phyloP scores from a whole-genome alignment of 2,329 filamentous ascomycete genomes.

The Curvularia lunata region DNA sequence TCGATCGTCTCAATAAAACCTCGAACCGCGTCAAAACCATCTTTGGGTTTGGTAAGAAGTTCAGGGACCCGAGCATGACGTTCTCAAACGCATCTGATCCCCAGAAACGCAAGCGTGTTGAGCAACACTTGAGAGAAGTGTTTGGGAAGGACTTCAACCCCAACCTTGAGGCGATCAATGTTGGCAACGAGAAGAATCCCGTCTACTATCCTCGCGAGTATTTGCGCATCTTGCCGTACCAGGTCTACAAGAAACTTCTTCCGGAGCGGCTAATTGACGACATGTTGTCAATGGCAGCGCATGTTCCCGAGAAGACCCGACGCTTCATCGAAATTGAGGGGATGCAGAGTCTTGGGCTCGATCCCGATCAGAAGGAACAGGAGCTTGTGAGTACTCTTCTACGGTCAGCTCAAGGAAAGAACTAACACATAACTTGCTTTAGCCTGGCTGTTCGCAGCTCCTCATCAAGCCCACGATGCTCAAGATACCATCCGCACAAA shows the following conservation, averaged over 20 bases:
- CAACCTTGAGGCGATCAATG: constrained; percentile 10
- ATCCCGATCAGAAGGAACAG: neutral
- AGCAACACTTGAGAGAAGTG: neutral
- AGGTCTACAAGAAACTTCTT: constrained; percentile 24
- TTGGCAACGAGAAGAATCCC: constrained; percentile 12
- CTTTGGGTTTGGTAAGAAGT: neutral
- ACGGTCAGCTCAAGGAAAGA: neutral
- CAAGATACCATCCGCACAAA: neutral
- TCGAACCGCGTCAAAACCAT: neutral
- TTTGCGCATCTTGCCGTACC: constrained; percentile 27
- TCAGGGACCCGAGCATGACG: neutral
- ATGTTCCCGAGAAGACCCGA: constrained; percentile 12
- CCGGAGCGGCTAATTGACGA: constrained; percentile 18
- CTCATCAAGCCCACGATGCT: neutral
- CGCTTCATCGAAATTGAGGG: constrained; percentile 29
- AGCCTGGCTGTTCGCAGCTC: neutral
- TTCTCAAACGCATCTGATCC: neutral
- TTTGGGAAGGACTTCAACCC: constrained; percentile 6
- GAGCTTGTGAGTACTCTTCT: neutral
- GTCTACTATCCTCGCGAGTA: constrained; percentile 17
- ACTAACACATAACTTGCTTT: constrained; percentile 3
- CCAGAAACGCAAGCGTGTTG: neutral
- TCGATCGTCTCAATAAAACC: neutral
- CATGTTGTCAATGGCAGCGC: constrained; percentile 26
- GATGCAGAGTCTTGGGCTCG: constrained; percentile 20